Evolutionary conservation across 352 stramenopile genomes (phyloP).

Genomic region (Globisporangium takayamanum): DNA sequence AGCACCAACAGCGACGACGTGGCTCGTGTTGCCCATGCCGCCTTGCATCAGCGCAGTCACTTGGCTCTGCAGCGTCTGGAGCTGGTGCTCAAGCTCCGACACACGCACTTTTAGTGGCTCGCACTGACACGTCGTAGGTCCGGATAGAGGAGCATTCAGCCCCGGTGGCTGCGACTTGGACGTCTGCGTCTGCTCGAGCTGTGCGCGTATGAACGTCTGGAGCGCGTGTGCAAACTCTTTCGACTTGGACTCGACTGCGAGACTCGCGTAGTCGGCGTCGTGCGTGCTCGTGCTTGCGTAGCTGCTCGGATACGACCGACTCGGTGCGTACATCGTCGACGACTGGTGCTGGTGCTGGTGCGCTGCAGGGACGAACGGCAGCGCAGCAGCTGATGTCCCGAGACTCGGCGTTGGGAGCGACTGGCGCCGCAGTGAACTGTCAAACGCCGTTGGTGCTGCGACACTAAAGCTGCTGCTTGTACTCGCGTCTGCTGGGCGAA

Average conservation of each 20-base stretch:
- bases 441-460: conserved; percentile 1
- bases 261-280: neutral
- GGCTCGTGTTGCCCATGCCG: conserved; percentile 13
- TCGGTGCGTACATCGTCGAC: neutral
- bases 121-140: conserved; percentile 24
- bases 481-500: conserved; percentile 13
- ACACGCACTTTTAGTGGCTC: conserved; percentile 36
- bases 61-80: conserved; percentile 44
- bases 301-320: neutral
- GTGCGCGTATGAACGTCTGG: conserved; percentile 40
- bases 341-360: conserved; percentile 2
- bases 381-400: conserved; percentile 1
- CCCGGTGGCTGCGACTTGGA: conserved; percentile 8
- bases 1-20: neutral
- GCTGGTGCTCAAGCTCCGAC: conserved; percentile 40
- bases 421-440: conserved; percentile 8
- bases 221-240: conserved; percentile 53
- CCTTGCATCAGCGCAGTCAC: conserved; percentile 15
- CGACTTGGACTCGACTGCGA: conserved; percentile 42
- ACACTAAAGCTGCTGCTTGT: conserved; percentile 3
- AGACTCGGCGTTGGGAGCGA: conserved; percentile 11
- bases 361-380: conserved; percentile 9
- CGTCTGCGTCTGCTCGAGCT: conserved; percentile 23
- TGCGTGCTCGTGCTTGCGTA: neutral
- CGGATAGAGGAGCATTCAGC: conserved; percentile 1